Evolutionary conservation across 768 basidiomycete species (phyloP), one percentile per base, ranked within the genome.

Genomic region (Porphyrellus cyaneotinctus): DNA sequence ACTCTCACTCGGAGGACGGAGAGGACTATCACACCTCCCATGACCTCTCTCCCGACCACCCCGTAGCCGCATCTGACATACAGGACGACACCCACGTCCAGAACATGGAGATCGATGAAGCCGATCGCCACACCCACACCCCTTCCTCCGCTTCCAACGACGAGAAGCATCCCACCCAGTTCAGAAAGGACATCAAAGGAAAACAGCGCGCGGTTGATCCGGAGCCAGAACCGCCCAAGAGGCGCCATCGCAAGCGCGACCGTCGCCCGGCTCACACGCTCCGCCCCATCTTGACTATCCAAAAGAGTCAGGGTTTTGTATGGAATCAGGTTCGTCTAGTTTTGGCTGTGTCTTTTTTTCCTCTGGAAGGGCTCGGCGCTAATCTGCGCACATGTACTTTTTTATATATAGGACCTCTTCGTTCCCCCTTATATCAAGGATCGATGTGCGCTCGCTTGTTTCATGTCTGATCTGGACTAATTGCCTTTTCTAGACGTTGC

Each of bases 361-460:
- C 30, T 12, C 18, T 10, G 12, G 22, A 32, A 17, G 20, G 18
- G 13, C 2, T 33, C 9, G 24, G 39, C 18, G 22, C 57, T 59
- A 44, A 55, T 46, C 32, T 14, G 7, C 0, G 11, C 18, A 8
- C n/a, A 23, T 7, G 42, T 4, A 9, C 26, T 38, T 37, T 42
- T 49, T 31, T 33, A 12, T 6, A n/a, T 32, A 43, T 47, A 91
- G 89, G 90, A 92, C 58, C 76, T 92, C 18, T 92, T 92, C 59
- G 84, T 92, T 15, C 90, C 90, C 18, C 87, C 90, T 6, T 92
- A 91, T 62, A 89, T 90, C 74, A 91, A 92, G 70, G 90, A 92
- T 65, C 75, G 90, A 80, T 92, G 90, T 91, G 68, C 70, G 88
- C 82, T 43, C 37, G 52, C 48, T 64, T 57, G 39, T 57, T 43